phyloP scores from a whole-genome alignment of 352 stramenopile genomes.

The Globisporangium camurandrum region DNA sequence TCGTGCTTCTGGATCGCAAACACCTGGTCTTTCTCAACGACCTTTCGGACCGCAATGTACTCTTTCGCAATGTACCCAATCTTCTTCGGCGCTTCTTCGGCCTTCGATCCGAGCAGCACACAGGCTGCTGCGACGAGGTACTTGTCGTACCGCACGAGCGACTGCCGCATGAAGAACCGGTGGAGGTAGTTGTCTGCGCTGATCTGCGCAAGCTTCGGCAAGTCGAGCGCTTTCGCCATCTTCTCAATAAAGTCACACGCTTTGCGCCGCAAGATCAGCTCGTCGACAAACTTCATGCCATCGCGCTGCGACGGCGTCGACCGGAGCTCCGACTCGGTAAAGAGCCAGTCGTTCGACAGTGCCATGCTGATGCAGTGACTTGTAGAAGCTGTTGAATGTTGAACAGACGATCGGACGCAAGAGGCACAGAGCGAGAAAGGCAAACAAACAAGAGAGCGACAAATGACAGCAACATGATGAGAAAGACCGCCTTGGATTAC shows the following conservation, averaged over 20 bases:
- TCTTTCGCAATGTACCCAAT: slow-evolving; percentile 64
- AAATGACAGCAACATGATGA: background rate
- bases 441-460: background rate
- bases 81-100: slow-evolving; percentile 79
- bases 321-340: slow-evolving; percentile 58
- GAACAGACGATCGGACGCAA: background rate
- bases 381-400: too few relatives aligned
- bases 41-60: slow-evolving; percentile 65
- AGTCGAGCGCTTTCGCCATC: slow-evolving; percentile 65
- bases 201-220: slow-evolving; percentile 78
- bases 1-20: slow-evolving; percentile 77
- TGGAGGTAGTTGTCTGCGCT: slow-evolving; percentile 86
- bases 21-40: slow-evolving; percentile 66
- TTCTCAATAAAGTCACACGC: slow-evolving; percentile 84
- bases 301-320: slow-evolving; percentile 61
- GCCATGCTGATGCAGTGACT: too few relatives aligned
- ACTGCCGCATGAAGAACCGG: slow-evolving; percentile 83
- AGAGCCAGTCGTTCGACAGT: slow-evolving; percentile 72
- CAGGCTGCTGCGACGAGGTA: slow-evolving; percentile 77
- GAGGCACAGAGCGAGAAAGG: too few relatives aligned
- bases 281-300: slow-evolving; percentile 69
- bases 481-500: slow-evolving; percentile 1
- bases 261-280: slow-evolving; percentile 63
- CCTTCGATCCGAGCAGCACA: slow-evolving; percentile 77
- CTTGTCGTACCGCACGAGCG: slow-evolving; percentile 79